Percentiles rank a stretch among this genome's conserved stretches.
Conservation (phyloP, 139 green algal genomes). For the Chlamydomonas asymmetrica region DNA sequence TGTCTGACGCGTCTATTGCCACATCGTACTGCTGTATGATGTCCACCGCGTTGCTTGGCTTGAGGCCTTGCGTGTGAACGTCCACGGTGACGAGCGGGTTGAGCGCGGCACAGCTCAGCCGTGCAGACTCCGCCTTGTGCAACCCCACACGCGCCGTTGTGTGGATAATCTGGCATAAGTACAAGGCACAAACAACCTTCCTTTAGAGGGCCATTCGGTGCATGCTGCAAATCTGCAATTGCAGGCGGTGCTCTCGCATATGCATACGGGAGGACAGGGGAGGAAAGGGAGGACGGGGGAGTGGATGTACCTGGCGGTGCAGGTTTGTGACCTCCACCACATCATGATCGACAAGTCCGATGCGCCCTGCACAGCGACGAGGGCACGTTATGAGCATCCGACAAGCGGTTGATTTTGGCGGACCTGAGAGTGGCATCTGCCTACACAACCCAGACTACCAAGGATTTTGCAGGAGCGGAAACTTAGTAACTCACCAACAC, state of each 20-base stretch:
- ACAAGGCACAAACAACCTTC: no score
- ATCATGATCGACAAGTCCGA: conserved; percentile 88
- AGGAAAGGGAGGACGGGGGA: not conserved
- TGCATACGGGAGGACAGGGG: no score
- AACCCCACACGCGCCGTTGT: conserved; percentile 65
- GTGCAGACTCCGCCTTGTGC: conserved; percentile 83
- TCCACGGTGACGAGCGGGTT: no score
- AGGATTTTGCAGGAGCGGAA: no score
- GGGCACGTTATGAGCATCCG: no score
- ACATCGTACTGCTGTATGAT: conserved; percentile 84
- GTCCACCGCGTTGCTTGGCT: conserved; percentile 66
- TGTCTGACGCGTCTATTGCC: conserved; percentile 93
- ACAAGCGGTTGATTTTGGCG: no score
- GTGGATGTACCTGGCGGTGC: conserved; percentile 57
- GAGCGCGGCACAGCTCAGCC: conserved; percentile 50
- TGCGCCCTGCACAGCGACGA: conserved; percentile 24
- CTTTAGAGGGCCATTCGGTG: no score
- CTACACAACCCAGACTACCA: no score
- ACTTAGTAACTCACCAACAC: conserved; percentile 53
- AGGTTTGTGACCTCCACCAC: conserved; percentile 87
- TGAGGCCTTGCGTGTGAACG: conserved; percentile 64
- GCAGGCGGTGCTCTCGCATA: no score
- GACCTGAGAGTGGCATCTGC: no score
- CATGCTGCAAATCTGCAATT: no score
- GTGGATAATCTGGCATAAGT: conserved; percentile 82